Conservation (phyloP, 768 basidiomycete genomes). For the Podaxis sp. region DNA sequence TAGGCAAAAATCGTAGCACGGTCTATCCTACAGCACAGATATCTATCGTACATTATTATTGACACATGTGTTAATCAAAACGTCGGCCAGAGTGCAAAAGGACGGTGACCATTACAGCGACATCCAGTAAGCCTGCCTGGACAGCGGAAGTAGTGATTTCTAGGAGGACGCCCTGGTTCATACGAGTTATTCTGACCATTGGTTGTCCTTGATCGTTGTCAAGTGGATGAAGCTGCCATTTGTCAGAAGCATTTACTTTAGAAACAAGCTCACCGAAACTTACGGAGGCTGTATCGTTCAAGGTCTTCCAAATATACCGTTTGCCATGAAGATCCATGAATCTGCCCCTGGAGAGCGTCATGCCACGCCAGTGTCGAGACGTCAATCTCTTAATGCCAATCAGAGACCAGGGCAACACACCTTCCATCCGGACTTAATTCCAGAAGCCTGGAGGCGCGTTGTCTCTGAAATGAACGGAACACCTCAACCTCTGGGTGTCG, state of each 20-base stretch:
- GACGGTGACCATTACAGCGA: slow-evolving; percentile 18
- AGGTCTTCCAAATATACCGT: slow-evolving; percentile 17
- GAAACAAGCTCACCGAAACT: neutral
- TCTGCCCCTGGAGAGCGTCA: slow-evolving; percentile 10
- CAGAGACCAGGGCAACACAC: neutral
- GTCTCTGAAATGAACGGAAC: slow-evolving; percentile 14
- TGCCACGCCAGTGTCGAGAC: neutral
- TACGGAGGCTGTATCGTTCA: slow-evolving; percentile 14
- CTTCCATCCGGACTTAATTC: slow-evolving; percentile 15
- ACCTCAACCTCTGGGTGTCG: slow-evolving; percentile 18
- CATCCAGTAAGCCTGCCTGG: slow-evolving; percentile 18
- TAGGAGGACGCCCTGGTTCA: slow-evolving; percentile 11
- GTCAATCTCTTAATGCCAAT: neutral
- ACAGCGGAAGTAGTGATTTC: slow-evolving; percentile 18
- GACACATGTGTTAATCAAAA: slow-evolving; percentile 13
- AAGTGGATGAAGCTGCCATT: slow-evolving; percentile 11
- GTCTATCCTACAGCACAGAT: neutral
- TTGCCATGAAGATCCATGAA: slow-evolving; percentile 14
- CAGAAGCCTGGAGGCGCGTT: slow-evolving; percentile 18
- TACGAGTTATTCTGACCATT: slow-evolving; percentile 17
- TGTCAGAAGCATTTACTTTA: neutral
- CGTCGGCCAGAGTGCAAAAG: slow-evolving; percentile 20
- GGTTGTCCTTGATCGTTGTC: slow-evolving; percentile 12
- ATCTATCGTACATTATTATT: neutral
- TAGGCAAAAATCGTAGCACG: neutral